Evolutionary conservation across 768 basidiomycete species (phyloP), one percentile per base, ranked within the genome.

Genomic region (Rhizopogon vulgaris): DNA sequence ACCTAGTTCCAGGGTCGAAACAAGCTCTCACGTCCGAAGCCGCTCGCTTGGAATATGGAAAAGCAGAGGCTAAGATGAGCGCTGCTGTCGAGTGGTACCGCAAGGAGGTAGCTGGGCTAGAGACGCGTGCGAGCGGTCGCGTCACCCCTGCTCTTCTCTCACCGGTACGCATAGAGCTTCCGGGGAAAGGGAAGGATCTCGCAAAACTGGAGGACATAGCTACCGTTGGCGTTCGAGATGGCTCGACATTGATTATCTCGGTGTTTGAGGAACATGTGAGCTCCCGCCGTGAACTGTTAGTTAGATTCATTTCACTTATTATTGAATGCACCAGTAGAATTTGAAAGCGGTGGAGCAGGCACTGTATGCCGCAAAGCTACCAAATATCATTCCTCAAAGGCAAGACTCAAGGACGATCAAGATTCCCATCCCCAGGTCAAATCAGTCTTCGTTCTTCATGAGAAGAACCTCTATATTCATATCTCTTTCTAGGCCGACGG

Each of bases 141-240:
- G 78, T 93, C 54, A 88, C 85, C 0, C 86, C 90, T 1, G 77
- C 77, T 2, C 59, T 93, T 55, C 76, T 93, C 46, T 72, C 82
- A 11, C 78, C 84, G 0, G 86, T 93, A 6, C 76, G 79, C 17
- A 82, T 92, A 28, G 71, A 70, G 48, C 58, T 80, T 3, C 73
- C 77, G 0, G 74, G 71, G 4, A 62, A 63, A 30, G 69, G 71
- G 30, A 53, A 50, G 3, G 67, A 71, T 27, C 50, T 67, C 3
- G 64, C 73, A 40, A 73, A 66, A 40, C 66, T 93, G 36, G 83
- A 90, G 38, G 85, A 90, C 49, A 63, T 92, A 24, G 85, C 90
- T 1, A 90, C 90, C 0, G 79, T 93, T 17, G 90, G 90, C 7
- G 82, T 93, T 37, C 74, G 84, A 55, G 87, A 93, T 48, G 90